These are phyloP conservation scores for Colletotrichum simmondsii DNA, from an alignment of 2,329 filamentous ascomycete species.

Conservation along the genomic window DNA sequence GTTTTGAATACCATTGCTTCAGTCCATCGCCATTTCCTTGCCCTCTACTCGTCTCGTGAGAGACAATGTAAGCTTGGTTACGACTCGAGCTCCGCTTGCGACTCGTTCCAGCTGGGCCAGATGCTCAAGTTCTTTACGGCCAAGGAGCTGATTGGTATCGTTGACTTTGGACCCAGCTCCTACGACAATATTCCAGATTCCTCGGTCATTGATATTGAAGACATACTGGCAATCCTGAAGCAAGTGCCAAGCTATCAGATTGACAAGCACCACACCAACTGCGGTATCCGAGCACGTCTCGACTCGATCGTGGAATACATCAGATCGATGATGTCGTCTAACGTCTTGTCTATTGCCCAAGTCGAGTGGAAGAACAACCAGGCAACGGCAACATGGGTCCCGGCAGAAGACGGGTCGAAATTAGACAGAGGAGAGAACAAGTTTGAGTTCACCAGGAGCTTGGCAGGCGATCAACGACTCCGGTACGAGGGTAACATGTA, in stretches of 20 bases:
- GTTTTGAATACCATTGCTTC: conserved; percentile 77
- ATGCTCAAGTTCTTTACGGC: conserved; percentile 77
- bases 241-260: conserved; percentile 80
- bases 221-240: conserved; percentile 68
- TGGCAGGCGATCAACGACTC: conserved; percentile 62
- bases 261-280: conserved; percentile 78
- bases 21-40: conserved; percentile 74
- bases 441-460: conserved; percentile 63
- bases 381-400: conserved; percentile 53
- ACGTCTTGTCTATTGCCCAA: conserved; percentile 55
- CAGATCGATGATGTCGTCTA: conserved; percentile 63
- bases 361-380: conserved; percentile 58
- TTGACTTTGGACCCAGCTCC: conserved; percentile 64
- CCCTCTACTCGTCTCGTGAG: conserved; percentile 73
- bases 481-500: conserved; percentile 60
- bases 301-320: conserved; percentile 75
- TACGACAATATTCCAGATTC: conserved; percentile 56
- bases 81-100: conserved; percentile 77
- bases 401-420: conserved; percentile 23
- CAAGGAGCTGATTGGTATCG: conserved; percentile 69
- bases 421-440: conserved; percentile 29
- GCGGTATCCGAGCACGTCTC: conserved; percentile 74
- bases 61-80: conserved; percentile 80
- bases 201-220: conserved; percentile 70
- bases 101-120: conserved; percentile 82